Base-by-base conservation (phyloP, 2,329 filamentous ascomycete genomes). In the Dothideomycetes sp. region DNA sequence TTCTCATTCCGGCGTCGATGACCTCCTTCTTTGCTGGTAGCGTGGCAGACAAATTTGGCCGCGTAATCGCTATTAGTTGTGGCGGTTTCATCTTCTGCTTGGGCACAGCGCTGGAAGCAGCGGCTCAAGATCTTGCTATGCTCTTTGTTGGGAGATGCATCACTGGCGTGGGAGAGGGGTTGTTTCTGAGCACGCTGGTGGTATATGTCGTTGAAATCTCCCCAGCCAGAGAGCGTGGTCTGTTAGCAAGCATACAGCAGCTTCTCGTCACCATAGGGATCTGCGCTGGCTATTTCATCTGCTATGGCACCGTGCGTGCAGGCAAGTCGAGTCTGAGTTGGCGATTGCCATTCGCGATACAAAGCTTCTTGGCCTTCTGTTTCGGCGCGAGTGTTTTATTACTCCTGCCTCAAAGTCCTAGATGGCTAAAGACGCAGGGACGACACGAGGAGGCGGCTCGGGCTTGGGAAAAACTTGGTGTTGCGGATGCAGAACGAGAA, bases 161-260 rank as follows among this genome's bases (percentile, higher is more conserved):
- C 2, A 67, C 64, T 10, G 73, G 74, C 0, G 50, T 75, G 4
- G 75, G 75, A 0, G 66, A 75, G 45, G 73, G 73, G 0, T 52
- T 74, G 3, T 76, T 69, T 44, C n/a, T 43, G 3, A 43, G 41
- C 18, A 39, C 37, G 5, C 27, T 39, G 5, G 37, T 40, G 8
- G 41, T 43, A 4, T 75, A 79, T 45, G 72, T 79, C 18, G 72
- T 70, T 43, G 77, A 81, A 52, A 75, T 80, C 9, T 74, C 1
- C 65, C 69, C 9, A 50, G 64, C 1, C 67, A 68, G 67, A 4
- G 61, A 73, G 8, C 62, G 69, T 5, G 47, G 48, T 5, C 44
- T 43, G 16, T 35, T 52, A 10, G 44, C 43, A 4, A 40, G 43
- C 14, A 36, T 43, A 7, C 48, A 46, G 9, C 47, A 50, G 18